Evolutionary conservation across 1,284 basidiomycete genomes (phyloP).

Genomic region (Ceratobasidium sp.): DNA sequence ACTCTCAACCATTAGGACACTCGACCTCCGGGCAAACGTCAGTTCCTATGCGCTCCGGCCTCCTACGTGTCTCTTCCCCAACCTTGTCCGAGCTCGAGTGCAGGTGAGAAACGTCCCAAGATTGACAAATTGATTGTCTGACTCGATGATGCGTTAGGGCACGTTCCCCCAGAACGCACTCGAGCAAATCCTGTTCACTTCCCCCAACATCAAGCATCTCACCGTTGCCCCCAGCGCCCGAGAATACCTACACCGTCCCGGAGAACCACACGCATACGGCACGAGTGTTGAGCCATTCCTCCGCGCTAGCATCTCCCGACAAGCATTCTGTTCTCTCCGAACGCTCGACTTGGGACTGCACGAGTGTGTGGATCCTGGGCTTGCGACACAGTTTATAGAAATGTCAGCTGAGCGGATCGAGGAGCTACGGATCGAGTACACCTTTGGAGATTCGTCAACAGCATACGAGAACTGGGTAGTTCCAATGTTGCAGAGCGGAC

Average conservation of each 20-base stretch:
- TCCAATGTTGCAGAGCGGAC: constrained; percentile 13
- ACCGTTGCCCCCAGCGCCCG: background rate
- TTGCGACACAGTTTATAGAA: constrained; percentile 11
- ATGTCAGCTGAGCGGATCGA: constrained; percentile 5
- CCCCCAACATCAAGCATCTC: constrained; percentile 11
- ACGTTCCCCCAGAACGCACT: constrained; percentile 3
- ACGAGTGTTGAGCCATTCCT: constrained; percentile 12
- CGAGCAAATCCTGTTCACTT: constrained; percentile 4
- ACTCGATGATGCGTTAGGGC: background rate
- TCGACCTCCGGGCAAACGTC: background rate
- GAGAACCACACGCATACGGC: background rate
- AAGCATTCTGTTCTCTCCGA: background rate
- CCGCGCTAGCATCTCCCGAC: background rate
- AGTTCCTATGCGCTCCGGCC: background rate
- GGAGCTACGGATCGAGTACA: constrained; percentile 5
- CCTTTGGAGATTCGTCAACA: background rate
- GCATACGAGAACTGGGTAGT: background rate
- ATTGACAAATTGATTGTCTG: background rate
- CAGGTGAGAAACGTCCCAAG: background rate
- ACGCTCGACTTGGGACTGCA: constrained; percentile 8
- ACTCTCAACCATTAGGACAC: background rate
- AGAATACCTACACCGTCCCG: constrained; percentile 1
- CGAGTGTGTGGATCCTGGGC: background rate
- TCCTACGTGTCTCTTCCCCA: constrained; percentile 5
- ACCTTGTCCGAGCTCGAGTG: constrained; percentile 1